Evolutionary conservation across 208 protist species (phyloP).

Genomic region (Leishmania lainsoni): DNA sequence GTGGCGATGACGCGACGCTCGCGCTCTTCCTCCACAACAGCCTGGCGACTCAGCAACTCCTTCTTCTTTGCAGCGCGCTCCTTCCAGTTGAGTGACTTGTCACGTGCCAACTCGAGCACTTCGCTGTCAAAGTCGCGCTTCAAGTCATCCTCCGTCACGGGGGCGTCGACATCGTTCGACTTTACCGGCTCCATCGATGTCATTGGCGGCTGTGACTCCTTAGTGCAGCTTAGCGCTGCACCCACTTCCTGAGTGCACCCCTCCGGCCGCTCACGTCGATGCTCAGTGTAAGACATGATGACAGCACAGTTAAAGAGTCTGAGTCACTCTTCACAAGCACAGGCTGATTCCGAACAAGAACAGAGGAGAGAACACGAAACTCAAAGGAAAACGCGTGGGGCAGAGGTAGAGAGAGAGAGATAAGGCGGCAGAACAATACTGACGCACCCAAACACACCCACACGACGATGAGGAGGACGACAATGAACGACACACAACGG

Average conservation of each 20-base stretch:
- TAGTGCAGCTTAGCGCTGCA: neutral
- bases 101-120: constrained; percentile 19
- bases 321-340: neutral
- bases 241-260: neutral
- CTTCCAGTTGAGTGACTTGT: constrained; percentile 24
- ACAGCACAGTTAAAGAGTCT: neutral
- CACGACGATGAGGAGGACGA: neutral
- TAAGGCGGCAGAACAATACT: neutral
- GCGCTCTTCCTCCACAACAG: constrained; percentile 28
- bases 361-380: neutral
- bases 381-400: too few species aligned
- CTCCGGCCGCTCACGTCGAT: neutral
- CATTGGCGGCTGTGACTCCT: neutral
- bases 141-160: constrained; percentile 31
- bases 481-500: neutral
- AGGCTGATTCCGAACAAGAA: neutral
- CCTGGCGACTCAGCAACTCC: constrained; percentile 22
- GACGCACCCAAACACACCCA: neutral
- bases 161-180: constrained; percentile 11
- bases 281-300: neutral
- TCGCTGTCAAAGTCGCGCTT: constrained; percentile 31
- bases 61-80: constrained; percentile 29
- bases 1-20: constrained; percentile 35
- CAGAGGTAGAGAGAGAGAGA: constrained; percentile 16
- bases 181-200: neutral